Conservation (phyloP, 257 asterid species). For the Anisodus acutangulus region DNA sequence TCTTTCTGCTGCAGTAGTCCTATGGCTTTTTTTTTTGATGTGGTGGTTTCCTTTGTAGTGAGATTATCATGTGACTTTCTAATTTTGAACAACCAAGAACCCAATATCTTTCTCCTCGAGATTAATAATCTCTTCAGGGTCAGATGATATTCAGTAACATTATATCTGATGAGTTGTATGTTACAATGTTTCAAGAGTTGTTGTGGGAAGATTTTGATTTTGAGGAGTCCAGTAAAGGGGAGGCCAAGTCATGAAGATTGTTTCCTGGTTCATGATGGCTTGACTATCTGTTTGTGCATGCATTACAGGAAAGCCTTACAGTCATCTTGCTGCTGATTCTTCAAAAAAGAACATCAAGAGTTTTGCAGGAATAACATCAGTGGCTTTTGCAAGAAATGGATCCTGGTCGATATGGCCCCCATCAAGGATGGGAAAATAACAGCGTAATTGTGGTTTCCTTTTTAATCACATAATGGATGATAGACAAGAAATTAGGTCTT, state of each 20-base stretch:
- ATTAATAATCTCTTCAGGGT: slow-evolving; percentile 29
- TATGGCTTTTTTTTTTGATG: not conserved
- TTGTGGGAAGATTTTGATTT: slow-evolving; percentile 48
- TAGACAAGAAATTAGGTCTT: slow-evolving; percentile 74
- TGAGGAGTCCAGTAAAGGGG: slow-evolving; percentile 57
- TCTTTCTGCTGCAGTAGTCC: slow-evolving; percentile 14
- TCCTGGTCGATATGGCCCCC: slow-evolving; percentile 96
- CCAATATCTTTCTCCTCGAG: slow-evolving; percentile 29
- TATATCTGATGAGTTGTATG: slow-evolving; percentile 41
- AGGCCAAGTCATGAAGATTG: slow-evolving; percentile 52
- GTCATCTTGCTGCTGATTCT: slow-evolving; percentile 69
- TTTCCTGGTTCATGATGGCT: slow-evolving; percentile 51
- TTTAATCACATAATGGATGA: slow-evolving; percentile 97
- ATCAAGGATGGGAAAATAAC: slow-evolving; percentile 99
- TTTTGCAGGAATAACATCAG: slow-evolving; percentile 59
- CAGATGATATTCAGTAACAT: slow-evolving; percentile 34
- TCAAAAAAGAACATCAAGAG: slow-evolving; percentile 58
- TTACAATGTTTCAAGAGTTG: slow-evolving; percentile 41
- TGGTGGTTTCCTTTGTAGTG: not conserved
- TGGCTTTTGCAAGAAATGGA: slow-evolving; percentile 71
- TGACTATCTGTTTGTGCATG: slow-evolving; percentile 70
- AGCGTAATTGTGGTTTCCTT: slow-evolving; percentile 99
- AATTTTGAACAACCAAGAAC: slow-evolving; percentile 12
- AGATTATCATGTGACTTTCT: not conserved
- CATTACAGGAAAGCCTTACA: slow-evolving; percentile 78